Base-by-base conservation (phyloP, 1,284 basidiomycete species). In the Ustilago lituana region DNA sequence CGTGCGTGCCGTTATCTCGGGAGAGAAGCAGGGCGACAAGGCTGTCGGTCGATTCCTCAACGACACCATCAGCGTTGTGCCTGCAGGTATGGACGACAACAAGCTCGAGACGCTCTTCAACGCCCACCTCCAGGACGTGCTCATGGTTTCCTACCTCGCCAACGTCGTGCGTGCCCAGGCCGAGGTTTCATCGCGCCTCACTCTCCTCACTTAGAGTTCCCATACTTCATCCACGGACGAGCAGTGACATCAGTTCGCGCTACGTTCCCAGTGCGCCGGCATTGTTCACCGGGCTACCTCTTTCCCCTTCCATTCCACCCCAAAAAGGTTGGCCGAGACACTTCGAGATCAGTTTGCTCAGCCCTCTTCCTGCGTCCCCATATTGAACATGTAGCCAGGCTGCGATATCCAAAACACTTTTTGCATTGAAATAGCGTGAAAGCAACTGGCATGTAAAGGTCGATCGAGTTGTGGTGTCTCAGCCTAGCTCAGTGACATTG, bases 121-220 rank as follows among this genome's bases (percentile, higher is more conserved):
- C 59, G 70, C 77, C 35, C 75, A 77, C 54, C 47, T 73, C 33
- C 85, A 96, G 89, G 93, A 96, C 82, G 92, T 90, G 17, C 86
- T 96, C 70, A 95, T 94, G 89, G 89, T 98, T 54, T 92, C 92
- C 39, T 98, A 98, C 85, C 87, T 98, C 72, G 91, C 93, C 41
- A 97, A 93, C 83, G 87, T 98, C 70, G 91, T 98, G 52, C 88
- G 93, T 73, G 90, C 92, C 62, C 95, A 98, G 85, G 91, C 93
- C 52, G 94, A 98, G 84, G 89, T 98, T 37, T 92, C 93, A 4
- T 88, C 92, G 40, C 88, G 95, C 75, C 86, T 98, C 80, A 91
- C 92, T 50, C 87, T 98, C 59, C 87, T 92, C 55, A 85, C 78
- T 39, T 85, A 77, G 38, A 32, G 32, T 27, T 31, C 19, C 29